Percentiles rank a stretch among this genome's conserved stretches.
phyloP scores from a whole-genome alignment of 2,329 filamentous ascomycete genomes.

The Fusarium gaditjirri region DNA sequence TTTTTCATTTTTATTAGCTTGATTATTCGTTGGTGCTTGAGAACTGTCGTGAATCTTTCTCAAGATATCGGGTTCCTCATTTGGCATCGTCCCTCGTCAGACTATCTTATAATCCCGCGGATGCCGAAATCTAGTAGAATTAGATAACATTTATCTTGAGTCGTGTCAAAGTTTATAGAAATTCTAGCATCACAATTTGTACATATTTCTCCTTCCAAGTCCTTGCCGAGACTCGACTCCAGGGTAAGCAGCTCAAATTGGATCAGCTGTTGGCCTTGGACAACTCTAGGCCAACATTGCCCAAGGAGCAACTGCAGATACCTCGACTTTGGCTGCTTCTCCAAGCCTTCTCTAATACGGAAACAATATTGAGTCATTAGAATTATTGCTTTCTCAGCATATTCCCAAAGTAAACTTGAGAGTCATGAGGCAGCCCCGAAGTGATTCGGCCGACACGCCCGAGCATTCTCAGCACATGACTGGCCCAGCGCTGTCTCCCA shows the following conservation, averaged over 20 bases:
- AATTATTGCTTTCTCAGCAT: neutral
- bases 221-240: neutral
- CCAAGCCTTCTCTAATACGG: neutral
- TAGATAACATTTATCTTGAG: too few relatives aligned
- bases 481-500: neutral
- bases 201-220: fast-evolving
- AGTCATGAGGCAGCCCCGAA: neutral
- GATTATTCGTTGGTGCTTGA: too few relatives aligned
- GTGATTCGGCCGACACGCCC: neutral
- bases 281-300: neutral
- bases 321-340: neutral
- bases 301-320: neutral
- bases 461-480: neutral
- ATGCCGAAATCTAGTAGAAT: too few relatives aligned
- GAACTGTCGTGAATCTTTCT: too few relatives aligned
- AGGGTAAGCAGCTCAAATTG: neutral
- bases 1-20: too few relatives aligned
- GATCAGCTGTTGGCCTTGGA: too few relatives aligned
- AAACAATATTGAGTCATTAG: neutral
- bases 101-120: fast-evolving
- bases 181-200: too few relatives aligned
- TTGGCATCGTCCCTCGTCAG: too few relatives aligned
- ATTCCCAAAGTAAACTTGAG: fast-evolving
- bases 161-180: too few relatives aligned
- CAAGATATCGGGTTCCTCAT: too few relatives aligned